Base-by-base conservation (phyloP, 2,329 filamentous ascomycete genomes). In the Torrubiella hemipterigena region DNA sequence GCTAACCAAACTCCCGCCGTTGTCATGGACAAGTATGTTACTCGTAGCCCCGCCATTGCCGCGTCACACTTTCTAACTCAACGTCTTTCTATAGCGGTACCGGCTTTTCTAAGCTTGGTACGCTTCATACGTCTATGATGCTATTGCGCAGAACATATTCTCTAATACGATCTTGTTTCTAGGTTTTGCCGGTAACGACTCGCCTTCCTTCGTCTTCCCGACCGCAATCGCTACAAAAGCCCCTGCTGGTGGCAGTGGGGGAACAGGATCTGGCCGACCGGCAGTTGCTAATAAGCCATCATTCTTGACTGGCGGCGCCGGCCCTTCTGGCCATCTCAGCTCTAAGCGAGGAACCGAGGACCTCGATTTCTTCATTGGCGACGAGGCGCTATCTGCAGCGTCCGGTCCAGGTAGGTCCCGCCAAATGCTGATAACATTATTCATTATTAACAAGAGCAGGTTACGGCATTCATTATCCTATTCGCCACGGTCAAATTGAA, bases 11-110 rank as follows among this genome's bases (percentile, higher is more conserved):
- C 91, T 57, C 91, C 91, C 51, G 91, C 91, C 83, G 91, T 98
- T 95, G 91, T 98, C 85, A 98, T 98, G 89, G 91, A 98, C 91
- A 98, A 98, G 91, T 95, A 80, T 65, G 85, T 73, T 50, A 39
- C 56, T 51, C 42, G 47, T 51, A 49, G 37, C 37, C 42, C 43
- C 44, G 38, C 39, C 38, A 25, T 43, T 36, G 44, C 39, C 38
- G 44, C 35, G 33, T 43, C 34, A 47, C 27, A 23, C 32, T 27
- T 27, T 44, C 45, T 55, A 51, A 59, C 49, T 33, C 42, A 38
- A 45, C 20, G n/a, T 45, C 39, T 44, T 34, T 48, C 47, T 50
- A 39, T 60, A 98, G 91, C 81, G 91, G 91, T 69, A 98, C 91
- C 66, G 91, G 91, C 54, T 98, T 93, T 65, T 96, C 91, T 39